Conservation (phyloP, 2,329 filamentous ascomycete genomes). For the Fulvia fulva region DNA sequence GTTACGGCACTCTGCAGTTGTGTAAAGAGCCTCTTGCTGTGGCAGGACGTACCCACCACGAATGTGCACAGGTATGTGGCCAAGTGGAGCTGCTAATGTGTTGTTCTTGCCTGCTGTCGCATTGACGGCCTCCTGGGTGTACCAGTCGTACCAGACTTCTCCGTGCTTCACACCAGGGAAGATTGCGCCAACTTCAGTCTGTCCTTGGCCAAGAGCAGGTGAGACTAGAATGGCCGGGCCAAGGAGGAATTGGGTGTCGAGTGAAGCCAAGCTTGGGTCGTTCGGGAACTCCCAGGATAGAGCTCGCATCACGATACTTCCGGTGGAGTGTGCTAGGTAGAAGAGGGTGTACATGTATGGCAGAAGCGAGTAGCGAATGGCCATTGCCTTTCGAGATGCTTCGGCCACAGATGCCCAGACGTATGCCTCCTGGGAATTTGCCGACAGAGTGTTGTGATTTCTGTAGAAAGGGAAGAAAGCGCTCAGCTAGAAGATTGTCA, state of each 20-base stretch:
- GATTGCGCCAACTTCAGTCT: conserved; percentile 59
- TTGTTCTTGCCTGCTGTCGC: conserved; percentile 54
- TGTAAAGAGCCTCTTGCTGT: conserved; percentile 64
- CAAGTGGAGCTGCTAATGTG: conserved; percentile 58
- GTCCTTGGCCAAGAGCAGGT: conserved; percentile 62
- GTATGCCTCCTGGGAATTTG: conserved; percentile 67
- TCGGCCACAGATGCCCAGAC: conserved; percentile 62
- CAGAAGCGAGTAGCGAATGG: conserved; percentile 65
- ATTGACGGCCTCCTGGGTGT: conserved; percentile 57
- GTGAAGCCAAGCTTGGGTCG: conserved; percentile 62
- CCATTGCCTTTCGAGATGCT: conserved; percentile 63
- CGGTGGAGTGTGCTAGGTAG: conserved; percentile 61
- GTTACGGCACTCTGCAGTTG: conserved; percentile 58
- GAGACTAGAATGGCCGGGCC: conserved; percentile 63
- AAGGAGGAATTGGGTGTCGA: conserved; percentile 69
- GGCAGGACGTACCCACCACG: conserved; percentile 66
- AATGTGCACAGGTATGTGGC: conserved; percentile 68
- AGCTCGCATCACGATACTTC: conserved; percentile 68
- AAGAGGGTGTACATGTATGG: conserved; percentile 76
- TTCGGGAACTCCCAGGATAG: conserved; percentile 71
- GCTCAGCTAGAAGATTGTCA: neutral
- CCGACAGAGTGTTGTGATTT: conserved; percentile 65
- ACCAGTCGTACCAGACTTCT: conserved; percentile 75
- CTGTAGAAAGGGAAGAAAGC: conserved; percentile 77
- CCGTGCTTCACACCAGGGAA: conserved; percentile 63